These are phyloP conservation scores for Pulveroboletus sp. DNA, from an alignment of 768 basidiomycete genomes.

Conservation along the genomic window DNA sequence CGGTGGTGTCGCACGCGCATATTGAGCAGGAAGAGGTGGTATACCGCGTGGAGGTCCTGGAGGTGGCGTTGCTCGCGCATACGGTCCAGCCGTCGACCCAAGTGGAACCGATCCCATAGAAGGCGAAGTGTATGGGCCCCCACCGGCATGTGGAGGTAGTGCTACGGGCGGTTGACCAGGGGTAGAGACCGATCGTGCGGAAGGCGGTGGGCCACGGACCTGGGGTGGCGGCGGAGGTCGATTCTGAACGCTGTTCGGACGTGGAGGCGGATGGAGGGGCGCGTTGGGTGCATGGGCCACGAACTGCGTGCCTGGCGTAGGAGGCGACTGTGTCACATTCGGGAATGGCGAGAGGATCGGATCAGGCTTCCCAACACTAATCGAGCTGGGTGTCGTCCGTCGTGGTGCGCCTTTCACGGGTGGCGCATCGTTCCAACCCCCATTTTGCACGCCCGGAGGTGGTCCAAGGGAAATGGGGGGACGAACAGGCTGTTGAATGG, in stretches of 20 bases:
- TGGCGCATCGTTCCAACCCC: constrained; percentile 94
- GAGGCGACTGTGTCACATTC: constrained; percentile 46
- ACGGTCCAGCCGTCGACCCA: constrained; percentile 32
- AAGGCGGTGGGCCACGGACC: constrained; percentile 34
- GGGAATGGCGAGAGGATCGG: constrained; percentile 91
- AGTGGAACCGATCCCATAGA: constrained; percentile 25
- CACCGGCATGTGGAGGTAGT: constrained; percentile 34
- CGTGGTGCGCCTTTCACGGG: constrained; percentile 34
- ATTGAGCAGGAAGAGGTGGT: constrained; percentile 33
- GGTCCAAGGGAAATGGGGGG: constrained; percentile 44
- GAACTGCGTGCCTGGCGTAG: constrained; percentile 49
- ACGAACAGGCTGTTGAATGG: constrained; percentile 41
- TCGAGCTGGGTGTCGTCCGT: constrained; percentile 46
- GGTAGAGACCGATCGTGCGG: constrained; percentile 24
- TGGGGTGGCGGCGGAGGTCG: constrained; percentile 48
- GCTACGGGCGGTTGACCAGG: constrained; percentile 39
- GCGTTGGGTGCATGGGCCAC: constrained; percentile 37
- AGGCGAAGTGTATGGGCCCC: constrained; percentile 30
- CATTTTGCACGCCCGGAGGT: constrained; percentile 61
- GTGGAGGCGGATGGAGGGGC: constrained; percentile 46
- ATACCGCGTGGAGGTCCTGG: constrained; percentile 32
- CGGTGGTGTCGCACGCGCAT: constrained; percentile 41
- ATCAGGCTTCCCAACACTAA: constrained; percentile 50
- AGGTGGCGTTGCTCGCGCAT: constrained; percentile 41
- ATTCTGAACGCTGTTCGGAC: constrained; percentile 36